Base-by-base conservation (phyloP, 495 filamentous ascomycete species). In the Saxophila tyrrhenica region DNA sequence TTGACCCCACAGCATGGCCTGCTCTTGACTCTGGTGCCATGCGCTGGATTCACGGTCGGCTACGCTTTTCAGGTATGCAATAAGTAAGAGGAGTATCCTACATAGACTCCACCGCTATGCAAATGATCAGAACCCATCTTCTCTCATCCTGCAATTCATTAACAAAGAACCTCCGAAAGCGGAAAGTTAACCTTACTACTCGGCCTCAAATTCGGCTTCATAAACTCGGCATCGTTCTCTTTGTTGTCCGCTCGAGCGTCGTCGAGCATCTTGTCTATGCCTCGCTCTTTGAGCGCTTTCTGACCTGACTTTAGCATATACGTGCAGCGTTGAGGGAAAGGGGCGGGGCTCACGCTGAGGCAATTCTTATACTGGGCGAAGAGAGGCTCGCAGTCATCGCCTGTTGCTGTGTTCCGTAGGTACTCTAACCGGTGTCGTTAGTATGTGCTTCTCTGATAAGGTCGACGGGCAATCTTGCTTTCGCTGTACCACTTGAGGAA, bases 401-500 rank as follows among this genome's bases (percentile, higher is more conserved):
- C 81, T 20, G 79, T 78, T 7, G 85, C 83, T 53, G 82, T 82
- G 22, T 87, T 87, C 54, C 86, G 78, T 25, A 95, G 80, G 62
- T 91, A 95, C 72, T 92, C 89, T 94, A 48, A 3, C 3, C 22
- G 7, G 8, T 9, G 17, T 22, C 7, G 41, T 46, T n/a, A 48
- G 51, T 17, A 8, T 65, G 45, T 65, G 50, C 32, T 25, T 10
- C 39, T 20, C 39, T 25, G 16, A 25, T 11, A 13, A 17, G 35
- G 3, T 19, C 2, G 5, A 39, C n/a, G 21, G 10, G n/a, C 1
- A 53, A 17, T 68, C 83, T 48, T 73, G 91, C 89, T 94, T 68
- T 95, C 89, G 63, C 87, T 94, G 69, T 95, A 95, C 89, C 89
- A 95, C 67, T 91, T 94, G 41, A 95, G 69, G 62, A 95, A 95